phyloP scores from a whole-genome alignment of 805 yeast genomes.

The Cyberlindnera galapagoensis region DNA sequence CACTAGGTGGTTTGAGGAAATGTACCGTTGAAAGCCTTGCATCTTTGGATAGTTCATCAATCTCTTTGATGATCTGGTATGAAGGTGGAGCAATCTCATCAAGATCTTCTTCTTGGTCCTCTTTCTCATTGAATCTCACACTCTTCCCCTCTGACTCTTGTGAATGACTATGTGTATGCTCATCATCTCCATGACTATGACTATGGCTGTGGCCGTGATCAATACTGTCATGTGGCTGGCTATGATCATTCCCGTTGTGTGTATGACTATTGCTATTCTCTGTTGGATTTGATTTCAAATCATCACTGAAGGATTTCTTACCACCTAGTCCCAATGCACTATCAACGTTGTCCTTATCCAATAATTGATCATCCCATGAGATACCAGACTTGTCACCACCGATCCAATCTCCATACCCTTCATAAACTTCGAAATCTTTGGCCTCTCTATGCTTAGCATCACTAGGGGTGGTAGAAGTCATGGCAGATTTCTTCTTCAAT shows the following conservation, averaged over 20 bases:
- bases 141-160: no score
- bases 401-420: constrained; percentile 26
- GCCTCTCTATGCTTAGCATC: constrained; percentile 8
- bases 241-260: constrained; percentile 25
- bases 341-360: constrained; percentile 15
- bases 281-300: constrained; percentile 29
- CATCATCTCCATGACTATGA: no score
- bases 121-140: constrained; percentile 45
- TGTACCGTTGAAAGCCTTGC: constrained; percentile 46
- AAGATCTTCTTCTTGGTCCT: constrained; percentile 40
- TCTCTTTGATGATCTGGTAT: constrained; percentile 39
- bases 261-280: constrained; percentile 18
- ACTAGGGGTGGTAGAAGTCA: no score
- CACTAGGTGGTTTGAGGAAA: constrained; percentile 64
- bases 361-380: constrained; percentile 18
- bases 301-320: not conserved
- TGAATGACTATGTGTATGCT: no score
- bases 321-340: constrained; percentile 15
- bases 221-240: no score
- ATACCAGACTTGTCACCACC: constrained; percentile 23
- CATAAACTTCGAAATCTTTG: constrained; percentile 12
- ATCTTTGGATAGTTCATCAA: constrained; percentile 37
- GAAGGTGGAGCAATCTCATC: constrained; percentile 47
- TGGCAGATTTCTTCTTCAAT: constrained; percentile 36
- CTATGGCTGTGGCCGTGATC: no score